Evolutionary conservation across 345 rosid species (phyloP), one percentile per base, ranked within the genome.

Genomic region (Eucalyptus sideroxylon): DNA sequence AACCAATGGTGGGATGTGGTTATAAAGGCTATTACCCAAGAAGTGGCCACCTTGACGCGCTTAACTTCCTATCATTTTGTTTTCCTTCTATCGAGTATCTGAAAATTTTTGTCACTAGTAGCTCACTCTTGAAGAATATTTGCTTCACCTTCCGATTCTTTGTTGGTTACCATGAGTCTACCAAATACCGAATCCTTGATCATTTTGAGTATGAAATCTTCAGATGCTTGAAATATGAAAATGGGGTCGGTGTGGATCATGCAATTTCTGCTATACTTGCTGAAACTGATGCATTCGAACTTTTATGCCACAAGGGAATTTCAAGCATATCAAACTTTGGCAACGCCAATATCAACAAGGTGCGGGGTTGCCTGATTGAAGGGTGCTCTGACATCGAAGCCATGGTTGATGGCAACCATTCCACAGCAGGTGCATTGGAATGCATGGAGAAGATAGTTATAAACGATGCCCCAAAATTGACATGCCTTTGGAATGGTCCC

Each of bases 201-300:
- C 37, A 82, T 65, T 81, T 90, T 81, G 90, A 88, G 44, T 88
- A 91, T 50, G 83, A 91, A 82, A 89, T 87, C 47, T 86, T 40
- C 80, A 86, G 88, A 80, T 91, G 91, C 85, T 88, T 92, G 88
- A 90, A 89, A 87, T 91, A 89, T 77, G 86, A 50, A 53, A 77
- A 87, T 82, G 89, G 88, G 34, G 87, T 86, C 3, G 77, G 87
- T 17, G 55, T 86, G 24, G 89, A 51, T 72, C 21, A 21, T 42
- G 80, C 82, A 16, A 81, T 90, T 50, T 56, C 26, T 5, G 88
- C 59, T 50, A 89, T 92, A 53, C 92, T 92, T 55, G 87, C 90
- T 27, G 88, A 90, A 89, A 89, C 92, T 21, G 91, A 92, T 86
- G 90, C 87, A 67, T 89, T 92, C 14, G 93, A 92, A 83, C 86